phyloP scores from a whole-genome alignment of 495 filamentous ascomycete genomes.

The Hyaloscypha bicolor region DNA sequence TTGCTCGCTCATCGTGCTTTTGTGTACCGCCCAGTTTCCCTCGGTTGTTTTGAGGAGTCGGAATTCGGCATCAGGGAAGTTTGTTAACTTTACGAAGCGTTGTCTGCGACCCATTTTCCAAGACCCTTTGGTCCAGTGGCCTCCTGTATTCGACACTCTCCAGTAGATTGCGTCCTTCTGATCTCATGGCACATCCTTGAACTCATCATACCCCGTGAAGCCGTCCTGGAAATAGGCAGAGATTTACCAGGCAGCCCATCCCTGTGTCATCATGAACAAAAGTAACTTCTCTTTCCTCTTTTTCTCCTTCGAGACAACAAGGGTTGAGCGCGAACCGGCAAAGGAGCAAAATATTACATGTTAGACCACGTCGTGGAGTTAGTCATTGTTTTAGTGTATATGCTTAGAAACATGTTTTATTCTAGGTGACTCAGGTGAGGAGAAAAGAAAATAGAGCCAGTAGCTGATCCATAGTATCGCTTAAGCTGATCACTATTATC shows the following conservation, averaged over 20 bases:
- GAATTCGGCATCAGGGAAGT: constrained; percentile 48
- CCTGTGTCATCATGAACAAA: too few relatives aligned
- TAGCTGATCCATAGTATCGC: too few relatives aligned
- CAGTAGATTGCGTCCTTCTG: constrained; percentile 62
- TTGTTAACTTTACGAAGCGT: constrained; percentile 68
- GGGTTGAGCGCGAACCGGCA: too few relatives aligned
- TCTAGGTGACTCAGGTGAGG: too few relatives aligned
- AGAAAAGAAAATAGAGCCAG: too few relatives aligned
- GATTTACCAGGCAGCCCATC: not conserved
- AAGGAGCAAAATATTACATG: too few relatives aligned
- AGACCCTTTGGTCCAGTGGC: constrained; percentile 56
- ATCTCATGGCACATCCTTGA: constrained; percentile 44
- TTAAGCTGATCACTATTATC: too few relatives aligned
- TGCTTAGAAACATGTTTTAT: too few relatives aligned
- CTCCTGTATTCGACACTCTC: constrained; percentile 68
- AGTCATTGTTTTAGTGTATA: too few relatives aligned
- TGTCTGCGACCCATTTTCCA: constrained; percentile 71
- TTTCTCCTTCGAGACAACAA: too few relatives aligned
- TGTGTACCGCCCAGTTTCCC: constrained; percentile 29
- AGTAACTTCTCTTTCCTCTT: too few relatives aligned
- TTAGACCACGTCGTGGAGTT: too few relatives aligned
- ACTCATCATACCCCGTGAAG: constrained; percentile 5
- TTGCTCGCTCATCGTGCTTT: constrained; percentile 38
- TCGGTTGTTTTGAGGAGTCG: constrained; percentile 40
- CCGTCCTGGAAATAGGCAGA: constrained; percentile 5